These are phyloP conservation scores for Fusarium brevicatenulatum DNA, from an alignment of 2,329 filamentous ascomycete species.

Conservation along the genomic window DNA sequence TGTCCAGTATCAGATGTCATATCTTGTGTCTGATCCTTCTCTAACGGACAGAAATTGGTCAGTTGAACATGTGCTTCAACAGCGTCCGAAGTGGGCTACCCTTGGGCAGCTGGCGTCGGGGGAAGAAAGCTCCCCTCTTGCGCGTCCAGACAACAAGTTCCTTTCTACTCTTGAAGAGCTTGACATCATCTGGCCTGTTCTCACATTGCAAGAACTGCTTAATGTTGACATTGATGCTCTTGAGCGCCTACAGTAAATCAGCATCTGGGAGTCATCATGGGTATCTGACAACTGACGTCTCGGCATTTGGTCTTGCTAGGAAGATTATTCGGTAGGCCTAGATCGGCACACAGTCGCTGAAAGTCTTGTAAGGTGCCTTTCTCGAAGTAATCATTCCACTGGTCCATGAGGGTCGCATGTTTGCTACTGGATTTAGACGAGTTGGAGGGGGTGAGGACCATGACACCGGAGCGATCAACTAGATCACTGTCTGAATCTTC, in stretches of 20 bases:
- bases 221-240: slow-evolving; percentile 60
- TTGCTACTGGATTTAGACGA: not conserved
- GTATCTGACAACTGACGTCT: slow-evolving; percentile 48
- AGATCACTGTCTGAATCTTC: not conserved
- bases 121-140: slow-evolving; percentile 47
- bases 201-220: slow-evolving; percentile 57
- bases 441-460: not conserved
- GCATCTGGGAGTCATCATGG: not conserved
- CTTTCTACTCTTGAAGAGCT: slow-evolving; percentile 46
- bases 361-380: slow-evolving; percentile 52
- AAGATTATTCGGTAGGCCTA: slow-evolving; percentile 52
- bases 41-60: not conserved
- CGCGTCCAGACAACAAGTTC: slow-evolving; percentile 44
- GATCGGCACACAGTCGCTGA: slow-evolving; percentile 56
- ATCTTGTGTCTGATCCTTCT: not conserved
- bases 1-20: not conserved
- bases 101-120: slow-evolving; percentile 48
- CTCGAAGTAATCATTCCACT: slow-evolving; percentile 48
- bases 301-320: slow-evolving; percentile 57
- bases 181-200: slow-evolving; percentile 39
- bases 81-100: slow-evolving; percentile 51
- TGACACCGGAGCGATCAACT: not conserved
- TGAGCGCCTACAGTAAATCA: slow-evolving; percentile 51
- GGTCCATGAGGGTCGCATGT: not conserved
- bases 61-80: slow-evolving; percentile 10